Evolutionary conservation across 202 grass and related monocot genomes (phyloP).

Genomic region (Setaria italica): DNA sequence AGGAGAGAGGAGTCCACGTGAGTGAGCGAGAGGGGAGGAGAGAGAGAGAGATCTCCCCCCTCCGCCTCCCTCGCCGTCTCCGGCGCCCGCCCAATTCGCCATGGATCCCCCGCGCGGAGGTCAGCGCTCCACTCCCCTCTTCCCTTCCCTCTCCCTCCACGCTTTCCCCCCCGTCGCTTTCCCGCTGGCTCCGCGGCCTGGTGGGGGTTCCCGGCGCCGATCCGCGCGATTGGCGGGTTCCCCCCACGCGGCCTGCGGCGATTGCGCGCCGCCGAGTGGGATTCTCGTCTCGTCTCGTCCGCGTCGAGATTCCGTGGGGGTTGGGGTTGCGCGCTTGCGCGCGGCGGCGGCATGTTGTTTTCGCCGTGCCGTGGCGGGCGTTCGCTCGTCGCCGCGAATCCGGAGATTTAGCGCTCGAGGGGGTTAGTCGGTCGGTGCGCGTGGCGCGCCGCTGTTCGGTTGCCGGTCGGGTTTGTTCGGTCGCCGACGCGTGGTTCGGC

Average conservation of each 20-base stretch:
- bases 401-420: conserved; percentile 41
- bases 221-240: conserved; percentile 22
- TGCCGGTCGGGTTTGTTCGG: neutral
- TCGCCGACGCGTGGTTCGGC: conserved; percentile 14
- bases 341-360: neutral
- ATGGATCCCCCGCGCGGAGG: conserved; percentile 63
- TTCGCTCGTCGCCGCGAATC: neutral
- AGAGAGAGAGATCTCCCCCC: conserved; percentile 39
- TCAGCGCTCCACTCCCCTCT: conserved; percentile 30
- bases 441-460: neutral
- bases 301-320: neutral
- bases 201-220: conserved; percentile 6
- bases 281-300: neutral
- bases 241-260: neutral
- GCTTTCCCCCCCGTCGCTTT: too few species aligned
- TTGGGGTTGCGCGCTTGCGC: too few species aligned
- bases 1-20: conserved; percentile 50
- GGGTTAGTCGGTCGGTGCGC: neutral
- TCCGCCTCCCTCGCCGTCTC: neutral
- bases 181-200: neutral
- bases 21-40: conserved; percentile 31
- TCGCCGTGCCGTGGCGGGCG: neutral
- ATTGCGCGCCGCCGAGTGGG: neutral
- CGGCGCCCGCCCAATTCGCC: conserved; percentile 27
- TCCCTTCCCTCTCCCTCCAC: neutral